A percentile compares a stretch with the other conserved stretches of the same genome.
These are phyloP conservation scores for Silene uniflora DNA, from an alignment of 148 eudicot genomes.

Conservation along the genomic window DNA sequence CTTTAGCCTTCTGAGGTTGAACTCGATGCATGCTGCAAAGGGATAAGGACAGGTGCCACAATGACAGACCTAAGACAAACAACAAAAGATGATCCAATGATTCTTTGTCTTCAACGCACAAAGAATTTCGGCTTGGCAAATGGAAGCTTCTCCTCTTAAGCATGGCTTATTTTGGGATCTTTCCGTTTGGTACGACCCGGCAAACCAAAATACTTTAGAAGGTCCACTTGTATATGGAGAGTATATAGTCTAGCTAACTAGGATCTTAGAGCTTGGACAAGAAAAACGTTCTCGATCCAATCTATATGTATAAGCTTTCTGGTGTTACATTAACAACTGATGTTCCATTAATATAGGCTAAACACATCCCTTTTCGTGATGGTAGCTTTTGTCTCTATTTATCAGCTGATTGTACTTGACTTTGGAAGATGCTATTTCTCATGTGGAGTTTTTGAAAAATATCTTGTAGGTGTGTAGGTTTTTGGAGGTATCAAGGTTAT, in stretches of 20 bases:
- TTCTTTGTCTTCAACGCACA: not conserved
- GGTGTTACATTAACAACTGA: not conserved
- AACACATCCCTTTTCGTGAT: not conserved
- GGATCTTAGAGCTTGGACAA: not conserved
- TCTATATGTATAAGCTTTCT: not conserved
- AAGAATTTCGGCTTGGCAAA: not conserved
- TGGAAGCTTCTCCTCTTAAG: not conserved
- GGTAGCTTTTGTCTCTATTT: not conserved
- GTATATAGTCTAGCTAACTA: not conserved
- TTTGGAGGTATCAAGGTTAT: constrained; percentile 89
- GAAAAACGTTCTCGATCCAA: not conserved
- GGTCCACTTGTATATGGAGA: too few relatives aligned
- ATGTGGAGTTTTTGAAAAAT: constrained; percentile 13
- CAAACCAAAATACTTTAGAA: not conserved
- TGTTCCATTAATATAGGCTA: not conserved
- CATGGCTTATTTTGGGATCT: not conserved
- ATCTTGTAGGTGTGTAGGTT: constrained; percentile 79
- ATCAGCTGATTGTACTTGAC: not conserved
- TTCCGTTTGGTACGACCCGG: not conserved
- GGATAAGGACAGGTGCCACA: not conserved
- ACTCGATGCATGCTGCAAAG: not conserved
- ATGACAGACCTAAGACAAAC: not conserved
- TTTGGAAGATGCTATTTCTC: constrained; percentile 15
- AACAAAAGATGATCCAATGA: not conserved
- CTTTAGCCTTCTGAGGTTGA: not conserved